Evolutionary conservation across 768 basidiomycete genomes (phyloP), one percentile per base, ranked within the genome.

Genomic region (Suillus plorans): DNA sequence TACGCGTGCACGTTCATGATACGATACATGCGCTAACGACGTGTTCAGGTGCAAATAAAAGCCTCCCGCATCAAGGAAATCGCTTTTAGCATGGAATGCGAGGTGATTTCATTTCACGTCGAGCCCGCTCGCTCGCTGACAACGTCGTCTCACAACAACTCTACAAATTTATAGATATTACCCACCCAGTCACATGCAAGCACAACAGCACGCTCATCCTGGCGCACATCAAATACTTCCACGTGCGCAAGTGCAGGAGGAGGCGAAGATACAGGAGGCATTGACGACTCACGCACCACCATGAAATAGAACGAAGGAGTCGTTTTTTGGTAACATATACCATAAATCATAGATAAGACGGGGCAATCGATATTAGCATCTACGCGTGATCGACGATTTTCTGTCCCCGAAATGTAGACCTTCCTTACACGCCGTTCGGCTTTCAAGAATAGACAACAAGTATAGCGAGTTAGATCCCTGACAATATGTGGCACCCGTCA

Each of bases 81-180:
- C 67, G 81, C 81, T 4, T 82, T 70, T 14, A 80, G 78, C 68
- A 79, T 82, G 80, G 82, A 82, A 67, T 82, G 81, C 68, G 80
- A 80, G 62, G 78, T 78, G 50, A 31, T 67, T 41, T 36, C 22
- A 41, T 45, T 36, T 14, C 5, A 28, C 36, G n/a, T 37, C 5
- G 22, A 20, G 7, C 8, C 14, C 45, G 5, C 44, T 14, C 5
- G 22, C 20, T 22, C 44, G 9, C 12, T 42, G 20, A 53, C 22
- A 37, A 14, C 62, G 64, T 37, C 65, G 22, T 52, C 65, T 63
- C 20, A 56, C 64, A 1, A 70, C 55, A 77, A 76, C 75, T 82
- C 28, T 75, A 71, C 64, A 82, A 82, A 55, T 67, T 69, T 0
- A 64, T 74, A 31, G 76, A 79, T 34, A 76, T 82, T 68, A 60